These are phyloP conservation scores for Pseudocercospora vitis DNA, from an alignment of 2,329 filamentous ascomycete genomes.

Conservation along the genomic window DNA sequence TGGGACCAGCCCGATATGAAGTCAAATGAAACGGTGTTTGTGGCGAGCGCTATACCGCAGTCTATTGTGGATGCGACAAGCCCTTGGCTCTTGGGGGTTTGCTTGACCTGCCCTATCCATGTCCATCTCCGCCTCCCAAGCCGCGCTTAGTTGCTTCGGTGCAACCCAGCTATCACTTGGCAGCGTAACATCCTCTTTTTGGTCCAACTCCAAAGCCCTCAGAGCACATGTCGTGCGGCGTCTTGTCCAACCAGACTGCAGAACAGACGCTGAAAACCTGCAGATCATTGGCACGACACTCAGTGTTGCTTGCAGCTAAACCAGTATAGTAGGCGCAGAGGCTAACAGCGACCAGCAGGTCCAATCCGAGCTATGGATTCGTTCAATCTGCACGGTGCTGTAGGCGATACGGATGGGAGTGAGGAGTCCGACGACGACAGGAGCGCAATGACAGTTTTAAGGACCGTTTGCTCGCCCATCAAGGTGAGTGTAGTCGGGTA, in stretches of 20 bases:
- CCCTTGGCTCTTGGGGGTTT: not conserved
- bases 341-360: constrained; percentile 15
- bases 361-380: not conserved
- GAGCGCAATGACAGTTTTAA: constrained; percentile 9
- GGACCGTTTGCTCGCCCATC: constrained; percentile 12
- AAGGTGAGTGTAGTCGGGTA: constrained; percentile 11
- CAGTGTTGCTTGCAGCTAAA: not conserved
- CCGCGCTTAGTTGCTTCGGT: constrained; percentile 14
- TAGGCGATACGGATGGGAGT: not conserved
- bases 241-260: constrained; percentile 1
- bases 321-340: not conserved
- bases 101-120: constrained; percentile 4
- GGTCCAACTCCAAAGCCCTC: not conserved
- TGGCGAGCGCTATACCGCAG: not conserved
- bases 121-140: constrained; percentile 8
- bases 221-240: not conserved
- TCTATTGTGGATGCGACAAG: constrained; percentile 6
- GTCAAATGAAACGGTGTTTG: not conserved
- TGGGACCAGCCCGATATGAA: constrained; percentile 13
- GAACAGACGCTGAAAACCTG: not conserved
- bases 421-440: not conserved
- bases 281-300: not conserved
- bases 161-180: constrained; percentile 16
- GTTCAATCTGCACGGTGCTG: not conserved
- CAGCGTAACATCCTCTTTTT: constrained; percentile 14